These are phyloP conservation scores for Xylaria flabelliformis DNA, from an alignment of 495 filamentous ascomycete species.

Conservation along the genomic window DNA sequence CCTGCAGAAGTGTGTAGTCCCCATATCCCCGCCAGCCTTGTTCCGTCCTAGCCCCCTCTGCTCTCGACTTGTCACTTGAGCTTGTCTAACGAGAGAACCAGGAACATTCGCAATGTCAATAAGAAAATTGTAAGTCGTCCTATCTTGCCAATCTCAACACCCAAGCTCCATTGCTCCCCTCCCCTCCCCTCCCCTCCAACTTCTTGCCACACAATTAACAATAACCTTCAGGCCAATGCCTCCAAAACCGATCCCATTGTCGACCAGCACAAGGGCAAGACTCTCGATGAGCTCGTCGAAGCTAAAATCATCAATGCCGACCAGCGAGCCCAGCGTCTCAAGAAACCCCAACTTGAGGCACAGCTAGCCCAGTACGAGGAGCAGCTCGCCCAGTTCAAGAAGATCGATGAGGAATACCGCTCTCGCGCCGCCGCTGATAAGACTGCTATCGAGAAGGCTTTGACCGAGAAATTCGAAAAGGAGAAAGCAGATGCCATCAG, in stretches of 20 bases:
- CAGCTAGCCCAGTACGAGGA: constrained; percentile 79
- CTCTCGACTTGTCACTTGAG: constrained; percentile 14
- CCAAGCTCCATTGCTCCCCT: not conserved
- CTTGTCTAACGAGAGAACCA: constrained; percentile 47
- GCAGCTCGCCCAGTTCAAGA: constrained; percentile 81
- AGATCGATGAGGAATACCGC: constrained; percentile 80
- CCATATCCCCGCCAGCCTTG: not conserved
- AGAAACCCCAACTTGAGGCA: constrained; percentile 85
- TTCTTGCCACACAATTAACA: not conserved
- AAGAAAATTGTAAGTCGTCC: constrained; percentile 81
- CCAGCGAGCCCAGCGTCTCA: constrained; percentile 85
- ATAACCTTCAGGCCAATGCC: constrained; percentile 66
- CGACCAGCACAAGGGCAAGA: constrained; percentile 74
- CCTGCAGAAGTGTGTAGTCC: constrained; percentile 73
- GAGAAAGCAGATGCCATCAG: constrained; percentile 65
- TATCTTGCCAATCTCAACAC: constrained; percentile 22
- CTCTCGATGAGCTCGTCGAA: constrained; percentile 82
- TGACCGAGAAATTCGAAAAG: constrained; percentile 75
- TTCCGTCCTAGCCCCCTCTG: constrained; percentile 15
- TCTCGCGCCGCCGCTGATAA: constrained; percentile 70
- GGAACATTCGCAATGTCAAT: constrained; percentile 80
- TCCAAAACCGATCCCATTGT: constrained; percentile 80
- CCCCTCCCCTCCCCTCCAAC: too few species aligned
- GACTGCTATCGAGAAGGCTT: constrained; percentile 70
- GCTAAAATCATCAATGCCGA: constrained; percentile 89